Percentiles rank a stretch among this genome's conserved stretches.
phyloP scores from a whole-genome alignment of 257 asterid genomes.

The Solanum paucissectum region DNA sequence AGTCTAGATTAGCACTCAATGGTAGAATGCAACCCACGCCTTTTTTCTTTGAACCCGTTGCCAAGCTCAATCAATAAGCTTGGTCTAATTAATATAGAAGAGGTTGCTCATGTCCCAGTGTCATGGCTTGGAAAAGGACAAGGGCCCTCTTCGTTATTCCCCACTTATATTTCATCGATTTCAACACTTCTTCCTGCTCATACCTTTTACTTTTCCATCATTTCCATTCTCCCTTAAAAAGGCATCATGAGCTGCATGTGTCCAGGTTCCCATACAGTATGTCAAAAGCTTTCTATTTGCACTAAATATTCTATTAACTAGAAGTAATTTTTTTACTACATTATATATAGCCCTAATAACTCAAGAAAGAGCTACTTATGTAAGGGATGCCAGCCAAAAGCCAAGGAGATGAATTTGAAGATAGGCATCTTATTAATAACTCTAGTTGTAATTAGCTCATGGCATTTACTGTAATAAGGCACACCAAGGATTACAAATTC shows the following conservation, averaged over 20 bases:
- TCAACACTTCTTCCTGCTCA: conserved; percentile 47
- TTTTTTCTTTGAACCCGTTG: conserved; percentile 44
- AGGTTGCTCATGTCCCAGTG: conserved; percentile 50
- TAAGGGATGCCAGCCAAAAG: background rate
- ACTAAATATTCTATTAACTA: background rate
- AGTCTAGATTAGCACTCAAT: conserved; percentile 62
- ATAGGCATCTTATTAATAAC: background rate
- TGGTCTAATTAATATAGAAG: conserved; percentile 36
- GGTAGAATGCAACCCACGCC: conserved; percentile 58
- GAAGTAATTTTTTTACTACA: background rate
- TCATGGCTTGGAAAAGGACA: conserved; percentile 41
- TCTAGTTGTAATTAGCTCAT: background rate
- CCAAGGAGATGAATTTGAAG: background rate
- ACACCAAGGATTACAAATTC: background rate
- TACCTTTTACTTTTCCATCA: conserved; percentile 76
- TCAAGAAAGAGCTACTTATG: background rate
- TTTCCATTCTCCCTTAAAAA: conserved; percentile 25
- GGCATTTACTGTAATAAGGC: background rate
- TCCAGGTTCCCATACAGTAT: background rate
- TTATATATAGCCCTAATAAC: background rate
- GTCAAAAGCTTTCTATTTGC: background rate
- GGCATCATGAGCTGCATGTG: background rate
- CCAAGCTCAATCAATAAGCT: conserved; percentile 20
- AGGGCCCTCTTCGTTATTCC: conserved; percentile 43
- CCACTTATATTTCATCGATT: conserved; percentile 26